Evolutionary conservation across 2,329 filamentous ascomycete species (phyloP).

Genomic region (Helicocarpus griseus): DNA sequence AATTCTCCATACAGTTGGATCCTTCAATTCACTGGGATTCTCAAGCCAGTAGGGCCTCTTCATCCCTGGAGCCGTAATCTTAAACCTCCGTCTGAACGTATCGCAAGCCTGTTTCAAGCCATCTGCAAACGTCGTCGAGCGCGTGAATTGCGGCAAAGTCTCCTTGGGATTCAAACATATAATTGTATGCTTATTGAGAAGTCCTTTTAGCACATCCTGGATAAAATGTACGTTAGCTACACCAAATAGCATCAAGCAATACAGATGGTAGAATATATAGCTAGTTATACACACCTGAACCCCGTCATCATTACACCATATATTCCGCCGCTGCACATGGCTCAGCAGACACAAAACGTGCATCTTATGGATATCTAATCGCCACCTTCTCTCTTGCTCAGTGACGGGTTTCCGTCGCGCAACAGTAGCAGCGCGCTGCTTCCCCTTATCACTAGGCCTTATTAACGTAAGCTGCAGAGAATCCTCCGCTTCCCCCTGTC

Average conservation of each 20-base stretch:
- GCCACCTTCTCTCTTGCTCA: conserved; percentile 47
- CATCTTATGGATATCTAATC: conserved; percentile 73
- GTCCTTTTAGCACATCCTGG: conserved; percentile 41
- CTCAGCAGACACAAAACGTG: conserved; percentile 76
- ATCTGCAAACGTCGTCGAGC: conserved; percentile 65
- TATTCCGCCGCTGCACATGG: conserved; percentile 68
- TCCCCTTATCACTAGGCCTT: conserved; percentile 17
- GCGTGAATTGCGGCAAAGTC: conserved; percentile 62
- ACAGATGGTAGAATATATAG: not conserved
- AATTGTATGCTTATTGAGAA: conserved; percentile 57
- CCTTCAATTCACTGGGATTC: conserved; percentile 48
- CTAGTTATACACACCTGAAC: conserved; percentile 45
- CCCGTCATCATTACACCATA: conserved; percentile 72
- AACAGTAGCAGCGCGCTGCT: conserved; percentile 15
- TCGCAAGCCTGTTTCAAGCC: conserved; percentile 62
- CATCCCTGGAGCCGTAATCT: conserved; percentile 61
- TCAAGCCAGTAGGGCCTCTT: conserved; percentile 67
- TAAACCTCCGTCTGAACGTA: conserved; percentile 61
- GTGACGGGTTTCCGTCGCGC: conserved; percentile 45
- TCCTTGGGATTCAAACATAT: conserved; percentile 59
- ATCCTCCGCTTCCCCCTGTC: conserved; percentile 14
- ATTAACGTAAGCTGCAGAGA: conserved; percentile 31
- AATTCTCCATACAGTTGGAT: conserved; percentile 34
- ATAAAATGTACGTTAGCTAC: not conserved
- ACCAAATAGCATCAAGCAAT: not conserved